Evolutionary conservation across 2,329 filamentous ascomycete species (phyloP).

Genomic region (Neonectria magnoliae): DNA sequence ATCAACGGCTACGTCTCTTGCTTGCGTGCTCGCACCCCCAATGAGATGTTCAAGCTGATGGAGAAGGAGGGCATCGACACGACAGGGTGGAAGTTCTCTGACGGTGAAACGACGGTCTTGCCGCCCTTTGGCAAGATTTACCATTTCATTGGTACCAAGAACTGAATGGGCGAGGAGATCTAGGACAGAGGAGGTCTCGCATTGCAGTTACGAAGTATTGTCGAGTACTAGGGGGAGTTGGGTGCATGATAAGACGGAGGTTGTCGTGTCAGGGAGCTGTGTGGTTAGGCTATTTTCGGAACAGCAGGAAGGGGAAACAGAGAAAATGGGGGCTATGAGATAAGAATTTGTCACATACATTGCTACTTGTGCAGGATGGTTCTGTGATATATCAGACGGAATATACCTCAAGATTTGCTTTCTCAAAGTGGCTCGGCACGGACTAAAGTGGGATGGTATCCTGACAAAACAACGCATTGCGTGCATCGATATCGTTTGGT

Average conservation of each 20-base stretch:
- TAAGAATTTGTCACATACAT: not conserved
- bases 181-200: not conserved
- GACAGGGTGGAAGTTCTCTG: slow-evolving; percentile 28
- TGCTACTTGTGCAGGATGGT: not conserved
- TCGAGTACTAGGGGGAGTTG: no score
- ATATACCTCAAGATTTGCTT: not conserved
- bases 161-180: not conserved
- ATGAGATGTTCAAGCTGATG: slow-evolving; percentile 32
- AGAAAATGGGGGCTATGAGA: not conserved
- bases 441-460: not conserved
- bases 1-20: slow-evolving; percentile 38
- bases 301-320: not conserved
- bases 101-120: slow-evolving; percentile 34
- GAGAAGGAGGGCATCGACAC: slow-evolving; percentile 31
- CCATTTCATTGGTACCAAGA: slow-evolving; percentile 33
- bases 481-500: no score
- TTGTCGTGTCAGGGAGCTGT: not conserved
- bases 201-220: not conserved
- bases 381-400: not conserved
- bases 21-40: slow-evolving; percentile 27
- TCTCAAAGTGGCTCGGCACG: not conserved
- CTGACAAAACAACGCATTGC: not conserved
- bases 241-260: not conserved
- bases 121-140: slow-evolving; percentile 37
- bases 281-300: not conserved